Percentiles rank a stretch among this genome's conserved stretches.
phyloP scores from a whole-genome alignment of 441 rosid genomes.

The Erodium texanum region DNA sequence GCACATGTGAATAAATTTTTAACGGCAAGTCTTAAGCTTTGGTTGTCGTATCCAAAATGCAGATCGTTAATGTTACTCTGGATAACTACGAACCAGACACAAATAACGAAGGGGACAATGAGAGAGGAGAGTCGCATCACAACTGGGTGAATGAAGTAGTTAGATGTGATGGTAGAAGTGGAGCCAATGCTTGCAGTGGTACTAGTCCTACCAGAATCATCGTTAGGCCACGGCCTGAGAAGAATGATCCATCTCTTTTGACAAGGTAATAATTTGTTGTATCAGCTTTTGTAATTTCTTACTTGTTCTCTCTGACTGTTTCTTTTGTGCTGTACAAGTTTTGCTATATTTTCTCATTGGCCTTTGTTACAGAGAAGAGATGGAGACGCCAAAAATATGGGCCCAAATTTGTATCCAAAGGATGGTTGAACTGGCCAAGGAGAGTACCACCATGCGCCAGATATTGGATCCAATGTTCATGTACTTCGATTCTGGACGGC shows the following conservation, averaged over 20 bases:
- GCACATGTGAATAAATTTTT: no score
- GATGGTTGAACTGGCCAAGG: constrained; percentile 85
- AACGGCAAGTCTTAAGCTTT: background rate
- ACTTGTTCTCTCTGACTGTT: background rate
- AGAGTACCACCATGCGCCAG: constrained; percentile 70
- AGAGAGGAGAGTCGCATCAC: constrained; percentile 57
- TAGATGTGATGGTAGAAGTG: constrained; percentile 76
- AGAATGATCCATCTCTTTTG: constrained; percentile 71
- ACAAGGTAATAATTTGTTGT: constrained; percentile 36
- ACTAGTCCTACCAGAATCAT: constrained; percentile 44
- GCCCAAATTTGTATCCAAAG: constrained; percentile 89
- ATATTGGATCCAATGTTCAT: constrained; percentile 77
- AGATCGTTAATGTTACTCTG: constrained; percentile 72
- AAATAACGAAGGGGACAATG: constrained; percentile 34
- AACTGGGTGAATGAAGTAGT: constrained; percentile 98
- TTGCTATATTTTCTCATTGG: background rate
- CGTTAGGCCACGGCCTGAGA: constrained; percentile 51
- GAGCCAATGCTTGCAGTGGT: constrained; percentile 30
- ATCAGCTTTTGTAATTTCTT: background rate
- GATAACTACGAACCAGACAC: constrained; percentile 66
- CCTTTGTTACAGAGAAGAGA: constrained; percentile 60
- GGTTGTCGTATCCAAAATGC: constrained; percentile 19
- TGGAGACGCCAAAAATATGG: constrained; percentile 80
- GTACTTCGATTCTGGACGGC: constrained; percentile 67
- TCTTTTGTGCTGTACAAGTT: background rate